A percentile compares a stretch with the other conserved stretches of the same genome.
These are phyloP conservation scores for Lepidium aucheri DNA, from an alignment of 345 rosid species.

Conservation along the genomic window DNA sequence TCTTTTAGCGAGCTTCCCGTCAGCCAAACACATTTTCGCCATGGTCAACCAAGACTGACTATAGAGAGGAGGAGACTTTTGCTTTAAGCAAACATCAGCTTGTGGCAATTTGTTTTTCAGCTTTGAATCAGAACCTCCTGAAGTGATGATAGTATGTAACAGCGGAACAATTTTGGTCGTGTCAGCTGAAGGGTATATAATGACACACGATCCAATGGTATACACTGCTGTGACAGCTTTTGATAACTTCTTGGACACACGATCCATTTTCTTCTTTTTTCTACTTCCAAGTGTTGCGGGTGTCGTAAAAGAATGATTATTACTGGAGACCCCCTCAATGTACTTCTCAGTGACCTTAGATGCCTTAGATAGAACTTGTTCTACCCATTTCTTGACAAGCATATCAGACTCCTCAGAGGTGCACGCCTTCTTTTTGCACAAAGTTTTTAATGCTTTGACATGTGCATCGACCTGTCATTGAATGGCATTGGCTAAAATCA, in stretches of 20 bases:
- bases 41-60: conserved; percentile 85
- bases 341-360: conserved; percentile 51
- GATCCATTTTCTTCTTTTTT: conserved; percentile 39
- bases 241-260: conserved; percentile 32
- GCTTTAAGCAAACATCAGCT: conserved; percentile 48
- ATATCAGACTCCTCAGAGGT: conserved; percentile 51
- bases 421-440: conserved; percentile 65
- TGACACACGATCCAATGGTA: conserved; percentile 71
- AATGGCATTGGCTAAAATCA: conserved; percentile 15
- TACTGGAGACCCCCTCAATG: conserved; percentile 39
- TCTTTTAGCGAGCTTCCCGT: conserved; percentile 76
- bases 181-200: conserved; percentile 68
- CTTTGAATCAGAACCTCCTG: conserved; percentile 56
- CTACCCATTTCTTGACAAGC: conserved; percentile 66
- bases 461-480: conserved; percentile 83
- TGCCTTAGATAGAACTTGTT: conserved; percentile 59
- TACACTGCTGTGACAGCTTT: conserved; percentile 61
- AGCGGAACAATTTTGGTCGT: conserved; percentile 51
- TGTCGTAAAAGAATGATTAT: conserved; percentile 41
- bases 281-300: conserved; percentile 51
- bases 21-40: conserved; percentile 92
- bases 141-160: conserved; percentile 70
- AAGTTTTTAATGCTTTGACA: conserved; percentile 77
- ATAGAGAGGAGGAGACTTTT: conserved; percentile 57
- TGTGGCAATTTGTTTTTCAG: conserved; percentile 47